Evolutionary conservation across 306 rosid species (phyloP), one percentile per base, ranked within the genome.

Genomic region (Fragaria vesca): DNA sequence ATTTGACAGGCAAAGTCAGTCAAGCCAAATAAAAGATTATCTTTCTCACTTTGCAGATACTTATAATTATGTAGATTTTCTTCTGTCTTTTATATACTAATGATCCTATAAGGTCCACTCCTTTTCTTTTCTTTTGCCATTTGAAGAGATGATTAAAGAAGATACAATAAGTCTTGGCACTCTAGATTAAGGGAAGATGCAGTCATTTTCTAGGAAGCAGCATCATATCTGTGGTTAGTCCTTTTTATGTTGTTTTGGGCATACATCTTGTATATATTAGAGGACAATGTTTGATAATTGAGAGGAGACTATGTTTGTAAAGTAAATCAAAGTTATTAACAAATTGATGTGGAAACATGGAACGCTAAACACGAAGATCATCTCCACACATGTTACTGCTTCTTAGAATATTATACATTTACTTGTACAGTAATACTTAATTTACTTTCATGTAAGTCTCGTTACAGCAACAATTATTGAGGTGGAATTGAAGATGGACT

Each of bases 41-140:
- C 51, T 34, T 57, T 48, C 46, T 28, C 63, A 62, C 79, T 77
- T 77, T 48, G 51, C 26, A 60, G 79, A 74, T 82, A 28, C 62
- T 21, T 30, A 24, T 60, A 60, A 57, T n/a, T 34, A 45, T 26
- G 51, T 12, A 54, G 60, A 68, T 68, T 69, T 43, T 43, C 24
- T 26, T 55, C 12, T n/a, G 3, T 62, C 32, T 15, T 54, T 28
- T 26, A 62, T 13, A 8, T 42, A 1, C 40, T 62, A 30, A 62
- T 62, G 42, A 30, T 32, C 42, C 20, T 30, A 30, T n/a, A 62
- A 62, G 42, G 68, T 62, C 42, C 68, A 4, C 68, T 55, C 11
- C 26, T 73, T 73, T 73, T 6, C 18, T 17, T 17, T 34, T 55
- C 36, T 43, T 74, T 8, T 34, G 60, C 45, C 67, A 52, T 34